A percentile compares a stretch with the other conserved stretches of the same genome.
These are phyloP conservation scores for Boletus reticuloceps DNA, from an alignment of 768 basidiomycete species.

Conservation along the genomic window DNA sequence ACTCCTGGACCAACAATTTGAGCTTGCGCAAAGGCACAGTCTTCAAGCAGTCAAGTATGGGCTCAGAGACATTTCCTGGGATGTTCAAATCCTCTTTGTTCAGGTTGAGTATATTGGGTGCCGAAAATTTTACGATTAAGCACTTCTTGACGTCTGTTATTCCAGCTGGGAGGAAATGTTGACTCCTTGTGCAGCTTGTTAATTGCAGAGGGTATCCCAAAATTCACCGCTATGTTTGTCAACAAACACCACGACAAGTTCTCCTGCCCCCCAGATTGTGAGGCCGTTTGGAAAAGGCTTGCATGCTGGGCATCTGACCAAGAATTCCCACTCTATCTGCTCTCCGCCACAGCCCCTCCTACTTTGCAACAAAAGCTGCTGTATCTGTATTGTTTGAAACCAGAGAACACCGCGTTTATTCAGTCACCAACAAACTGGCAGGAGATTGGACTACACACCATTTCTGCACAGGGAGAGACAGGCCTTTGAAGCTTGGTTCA, in stretches of 20 bases:
- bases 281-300: neutral
- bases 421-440: neutral
- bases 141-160: neutral
- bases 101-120: neutral
- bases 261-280: slow-evolving; percentile 1
- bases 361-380: neutral
- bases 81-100: neutral
- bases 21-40: neutral
- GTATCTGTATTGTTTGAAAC: neutral
- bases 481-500: too few relatives aligned
- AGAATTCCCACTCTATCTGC: neutral
- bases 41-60: neutral
- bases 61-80: neutral
- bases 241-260: neutral
- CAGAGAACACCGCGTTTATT: neutral
- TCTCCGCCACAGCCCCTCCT: neutral
- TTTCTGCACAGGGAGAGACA: neutral
- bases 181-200: neutral
- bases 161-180: neutral
- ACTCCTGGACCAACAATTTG: neutral
- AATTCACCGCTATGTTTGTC: neutral
- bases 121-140: neutral
- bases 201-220: neutral
- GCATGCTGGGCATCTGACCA: neutral
- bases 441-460: slow-evolving; percentile 1